Conservation (phyloP, 352 stramenopile species). For the Globisporangium alternatum region DNA sequence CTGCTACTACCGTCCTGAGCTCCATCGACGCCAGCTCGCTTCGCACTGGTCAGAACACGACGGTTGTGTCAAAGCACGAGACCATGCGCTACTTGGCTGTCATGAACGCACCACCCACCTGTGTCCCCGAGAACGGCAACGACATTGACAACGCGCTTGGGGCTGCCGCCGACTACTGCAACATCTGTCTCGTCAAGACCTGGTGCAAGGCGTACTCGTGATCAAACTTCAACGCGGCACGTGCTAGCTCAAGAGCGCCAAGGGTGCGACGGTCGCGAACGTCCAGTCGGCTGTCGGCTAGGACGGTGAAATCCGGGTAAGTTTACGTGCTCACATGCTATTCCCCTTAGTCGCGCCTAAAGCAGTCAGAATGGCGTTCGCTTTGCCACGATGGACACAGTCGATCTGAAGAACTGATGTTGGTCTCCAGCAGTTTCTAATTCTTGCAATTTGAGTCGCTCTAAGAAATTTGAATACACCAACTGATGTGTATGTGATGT, state of each 20-base stretch:
- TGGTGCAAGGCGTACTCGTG: slow-evolving; percentile 47
- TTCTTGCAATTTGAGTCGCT: no score
- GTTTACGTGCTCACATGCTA: no score
- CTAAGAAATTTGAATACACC: no score
- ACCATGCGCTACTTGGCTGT: not conserved
- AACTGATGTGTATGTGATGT: no score
- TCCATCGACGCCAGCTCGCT: not conserved
- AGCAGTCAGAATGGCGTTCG: no score
- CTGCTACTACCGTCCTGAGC: no score
- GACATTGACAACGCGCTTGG: slow-evolving; percentile 23
- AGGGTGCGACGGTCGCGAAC: slow-evolving; percentile 21
- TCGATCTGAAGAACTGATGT: no score
- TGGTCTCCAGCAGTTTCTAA: no score
- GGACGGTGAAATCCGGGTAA: no score
- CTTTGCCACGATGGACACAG: no score
- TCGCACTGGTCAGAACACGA: slow-evolving; percentile 1
- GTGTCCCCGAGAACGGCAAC: slow-evolving; percentile 27
- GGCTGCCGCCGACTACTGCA: slow-evolving; percentile 20
- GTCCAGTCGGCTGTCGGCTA: slow-evolving; percentile 24
- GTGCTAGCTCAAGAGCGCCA: slow-evolving; percentile 55
- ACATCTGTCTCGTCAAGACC: slow-evolving; percentile 15
- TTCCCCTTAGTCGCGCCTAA: no score
- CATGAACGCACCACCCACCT: not conserved
- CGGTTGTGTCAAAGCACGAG: not conserved
- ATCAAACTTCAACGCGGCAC: slow-evolving; percentile 41